Percentiles rank a stretch among this genome's conserved stretches.
Conservation (phyloP, 305 asterid species). For the Fraxinus latifolia region DNA sequence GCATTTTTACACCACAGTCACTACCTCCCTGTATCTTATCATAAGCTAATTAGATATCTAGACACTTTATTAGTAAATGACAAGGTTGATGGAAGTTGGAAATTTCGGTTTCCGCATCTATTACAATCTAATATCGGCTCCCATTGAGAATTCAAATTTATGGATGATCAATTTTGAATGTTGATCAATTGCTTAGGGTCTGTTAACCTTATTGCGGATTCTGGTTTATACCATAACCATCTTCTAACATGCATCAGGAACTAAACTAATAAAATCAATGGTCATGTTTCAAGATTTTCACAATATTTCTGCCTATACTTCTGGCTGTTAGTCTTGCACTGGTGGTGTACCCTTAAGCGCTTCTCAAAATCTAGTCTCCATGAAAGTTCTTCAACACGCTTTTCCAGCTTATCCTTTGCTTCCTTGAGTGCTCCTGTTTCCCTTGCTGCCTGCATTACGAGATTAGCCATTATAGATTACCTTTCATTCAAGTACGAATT, state of each 20-base stretch:
- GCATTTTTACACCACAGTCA: background rate
- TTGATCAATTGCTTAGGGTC: conserved; percentile 4
- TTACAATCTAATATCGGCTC: background rate
- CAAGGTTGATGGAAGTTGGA: background rate
- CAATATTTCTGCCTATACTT: conserved; percentile 13
- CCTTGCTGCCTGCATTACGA: conserved; percentile 72
- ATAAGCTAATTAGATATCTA: conserved; percentile 1
- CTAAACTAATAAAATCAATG: background rate
- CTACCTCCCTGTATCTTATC: conserved; percentile 12
- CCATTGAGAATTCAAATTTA: background rate
- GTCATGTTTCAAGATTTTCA: background rate
- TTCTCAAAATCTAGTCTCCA: conserved; percentile 93
- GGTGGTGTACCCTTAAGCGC: conserved; percentile 61
- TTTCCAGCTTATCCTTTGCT: conserved; percentile 96
- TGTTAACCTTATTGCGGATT: conserved; percentile 7
- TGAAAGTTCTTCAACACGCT: conserved; percentile 88
- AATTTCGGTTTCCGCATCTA: background rate
- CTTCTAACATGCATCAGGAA: background rate
- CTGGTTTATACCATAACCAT: background rate
- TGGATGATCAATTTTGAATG: conserved; percentile 6
- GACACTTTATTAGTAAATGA: background rate
- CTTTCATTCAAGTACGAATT: background rate
- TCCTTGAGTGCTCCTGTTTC: conserved; percentile 96
- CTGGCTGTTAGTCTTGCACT: conserved; percentile 15
- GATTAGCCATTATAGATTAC: conserved; percentile 13